Evolutionary conservation across 208 protist genomes (phyloP).

Genomic region (Wallacemonas rigidus): DNA sequence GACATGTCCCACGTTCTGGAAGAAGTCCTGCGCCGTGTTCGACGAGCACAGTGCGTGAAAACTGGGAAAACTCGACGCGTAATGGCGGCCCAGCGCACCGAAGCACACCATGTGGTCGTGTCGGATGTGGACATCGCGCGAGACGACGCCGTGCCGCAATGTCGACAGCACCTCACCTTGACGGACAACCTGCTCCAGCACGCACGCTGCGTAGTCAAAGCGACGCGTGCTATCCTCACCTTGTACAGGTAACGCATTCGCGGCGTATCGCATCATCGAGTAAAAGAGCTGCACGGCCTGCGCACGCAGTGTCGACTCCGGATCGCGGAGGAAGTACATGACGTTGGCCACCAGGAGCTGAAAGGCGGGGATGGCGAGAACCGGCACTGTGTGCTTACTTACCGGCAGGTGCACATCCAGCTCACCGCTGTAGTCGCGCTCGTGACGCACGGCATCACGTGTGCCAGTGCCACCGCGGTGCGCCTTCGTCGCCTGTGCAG

Average conservation of each 20-base stretch:
- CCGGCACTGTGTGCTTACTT: conserved; percentile 40
- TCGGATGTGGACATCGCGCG: conserved; percentile 78
- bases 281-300: conserved; percentile 65
- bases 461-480: no score
- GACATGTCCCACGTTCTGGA: conserved; percentile 78
- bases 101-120: conserved; percentile 75
- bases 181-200: conserved; percentile 75
- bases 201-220: conserved; percentile 28
- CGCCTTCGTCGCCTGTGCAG: not conserved
- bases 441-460: conserved; percentile 34
- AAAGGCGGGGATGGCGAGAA: conserved; percentile 67
- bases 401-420: conserved; percentile 66
- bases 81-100: conserved; percentile 67
- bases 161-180: conserved; percentile 64
- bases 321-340: conserved; percentile 86
- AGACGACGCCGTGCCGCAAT: conserved; percentile 78
- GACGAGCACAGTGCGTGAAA: conserved; percentile 73
- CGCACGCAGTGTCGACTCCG: conserved; percentile 75
- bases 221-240: no score
- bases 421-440: conserved; percentile 69
- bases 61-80: conserved; percentile 58
- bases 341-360: conserved; percentile 63
- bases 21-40: conserved; percentile 84
- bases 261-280: conserved; percentile 81
- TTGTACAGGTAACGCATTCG: not conserved